Conservation (phyloP, 805 yeast genomes). For the Starmerella stigmatis region DNA sequence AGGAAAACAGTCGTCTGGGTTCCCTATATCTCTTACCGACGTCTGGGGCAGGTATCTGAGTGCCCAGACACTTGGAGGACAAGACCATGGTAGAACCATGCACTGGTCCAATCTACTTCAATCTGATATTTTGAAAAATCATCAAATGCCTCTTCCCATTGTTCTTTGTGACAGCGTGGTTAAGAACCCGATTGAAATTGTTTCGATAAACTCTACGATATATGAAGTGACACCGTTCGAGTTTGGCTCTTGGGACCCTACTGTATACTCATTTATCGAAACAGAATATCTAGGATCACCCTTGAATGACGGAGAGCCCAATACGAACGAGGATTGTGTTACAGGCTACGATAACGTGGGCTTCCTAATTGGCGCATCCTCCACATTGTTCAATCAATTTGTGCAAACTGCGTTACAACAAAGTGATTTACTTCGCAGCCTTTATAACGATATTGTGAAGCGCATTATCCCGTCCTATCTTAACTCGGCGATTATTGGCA, state of each 20-base stretch:
- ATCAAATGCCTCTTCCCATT: conserved; percentile 63
- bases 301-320: conserved; percentile 49
- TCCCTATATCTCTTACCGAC: conserved; percentile 57
- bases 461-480: conserved; percentile 29
- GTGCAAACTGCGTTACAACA: conserved; percentile 37
- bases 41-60: conserved; percentile 74
- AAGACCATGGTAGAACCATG: conserved; percentile 53
- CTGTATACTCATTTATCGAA: conserved; percentile 45
- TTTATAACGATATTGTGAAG: conserved; percentile 25
- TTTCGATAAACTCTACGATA: conserved; percentile 57
- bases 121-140: conserved; percentile 51
- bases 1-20: conserved; percentile 56
- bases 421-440: conserved; percentile 30
- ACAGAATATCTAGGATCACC: conserved; percentile 32
- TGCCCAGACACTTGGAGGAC: conserved; percentile 54
- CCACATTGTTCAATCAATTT: conserved; percentile 64
- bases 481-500: conserved; percentile 52
- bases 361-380: conserved; percentile 71
- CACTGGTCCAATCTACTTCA: conserved; percentile 50
- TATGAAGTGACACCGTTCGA: conserved; percentile 48
- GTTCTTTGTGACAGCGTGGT: conserved; percentile 45
- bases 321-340: conserved; percentile 38
- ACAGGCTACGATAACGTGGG: conserved; percentile 75
- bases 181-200: conserved; percentile 41
- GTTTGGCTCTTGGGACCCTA: conserved; percentile 83